Evolutionary conservation across 129 eudicot species (phyloP).

Genomic region (Cynara cardunculus): DNA sequence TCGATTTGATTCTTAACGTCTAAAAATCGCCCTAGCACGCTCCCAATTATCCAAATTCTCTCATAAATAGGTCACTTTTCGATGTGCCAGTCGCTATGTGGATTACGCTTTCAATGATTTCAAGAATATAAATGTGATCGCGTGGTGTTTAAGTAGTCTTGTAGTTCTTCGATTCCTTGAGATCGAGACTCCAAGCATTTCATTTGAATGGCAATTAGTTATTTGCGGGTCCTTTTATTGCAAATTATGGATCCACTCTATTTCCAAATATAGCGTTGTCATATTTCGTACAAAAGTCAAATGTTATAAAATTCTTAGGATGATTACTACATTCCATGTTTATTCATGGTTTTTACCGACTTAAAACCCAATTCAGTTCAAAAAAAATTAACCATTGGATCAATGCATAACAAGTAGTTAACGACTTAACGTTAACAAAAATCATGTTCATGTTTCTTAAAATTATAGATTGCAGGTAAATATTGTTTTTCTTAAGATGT

Average conservation of each 20-base stretch:
- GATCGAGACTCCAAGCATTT: constrained; percentile 19
- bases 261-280: constrained; percentile 7
- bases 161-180: constrained; percentile 39
- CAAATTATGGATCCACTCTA: constrained; percentile 4
- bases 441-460: neutral
- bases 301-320: neutral
- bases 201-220: constrained; percentile 11
- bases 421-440: neutral
- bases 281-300: constrained; percentile 7
- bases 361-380: neutral
- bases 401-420: neutral
- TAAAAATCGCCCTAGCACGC: neutral
- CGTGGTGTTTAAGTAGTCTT: constrained; percentile 29
- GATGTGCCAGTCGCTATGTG: neutral
- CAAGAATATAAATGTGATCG: constrained; percentile 22
- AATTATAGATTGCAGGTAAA: neutral
- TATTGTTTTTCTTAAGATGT: neutral
- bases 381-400: neutral
- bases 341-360: neutral
- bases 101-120: constrained; percentile 12
- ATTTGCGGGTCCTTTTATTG: constrained; percentile 14
- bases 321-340: neutral
- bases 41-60: constrained; percentile 6
- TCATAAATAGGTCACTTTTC: constrained; percentile 13
- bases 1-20: constrained; percentile 22